Evolutionary conservation across 148 eudicot genomes (phyloP), one percentile per base, ranked within the genome.

Genomic region (Silene uniflora): DNA sequence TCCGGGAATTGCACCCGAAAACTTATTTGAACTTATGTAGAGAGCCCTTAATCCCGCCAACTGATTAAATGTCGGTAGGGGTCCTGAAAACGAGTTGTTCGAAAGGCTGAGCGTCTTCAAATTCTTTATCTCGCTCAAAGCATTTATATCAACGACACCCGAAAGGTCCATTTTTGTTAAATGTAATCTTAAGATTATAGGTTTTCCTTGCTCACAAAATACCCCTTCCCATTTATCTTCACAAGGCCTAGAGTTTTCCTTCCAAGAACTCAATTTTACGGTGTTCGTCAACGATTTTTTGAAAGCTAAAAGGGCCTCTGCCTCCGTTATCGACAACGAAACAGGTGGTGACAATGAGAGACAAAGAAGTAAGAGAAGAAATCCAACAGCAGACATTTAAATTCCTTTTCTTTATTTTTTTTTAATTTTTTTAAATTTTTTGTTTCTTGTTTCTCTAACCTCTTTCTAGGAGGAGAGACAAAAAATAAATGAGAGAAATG

Each of bases 371-470:
- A 84, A 77, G 44, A 79, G 46, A 24, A 82, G 86, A 27, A 78
- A 75, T 64, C 83, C 72, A 71, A 83, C 88, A 78, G 89, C 83
- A 77, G 85, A 86, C 89, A 86, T 86, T 63, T 77, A 77, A 63
- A 63, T 42, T 67, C 19, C 27, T 24, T 44, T 64, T 24, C 27
- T 68, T 17, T 39, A 21, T 19, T 59, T 12, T 62, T 22, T 10
- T n/a, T 35, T 19, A 22, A 58, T n/a, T n/a, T n/a, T n/a, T n/a
- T n/a, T n/a, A n/a, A n/a, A n/a, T 16, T 52, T 49, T 16, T 52
- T 2, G 24, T 32, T 19, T 64, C 12, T 68, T 22, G 6, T 4
- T 32, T 47, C 18, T 65, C 21, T 42, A 24, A 4, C 18, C 35
- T 66, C 54, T 27, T 17, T 27, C 39, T 29, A 16, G 67, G 65